phyloP scores from a whole-genome alignment of 2,329 filamentous ascomycete species.

The Beauveria scarabaeidicola region DNA sequence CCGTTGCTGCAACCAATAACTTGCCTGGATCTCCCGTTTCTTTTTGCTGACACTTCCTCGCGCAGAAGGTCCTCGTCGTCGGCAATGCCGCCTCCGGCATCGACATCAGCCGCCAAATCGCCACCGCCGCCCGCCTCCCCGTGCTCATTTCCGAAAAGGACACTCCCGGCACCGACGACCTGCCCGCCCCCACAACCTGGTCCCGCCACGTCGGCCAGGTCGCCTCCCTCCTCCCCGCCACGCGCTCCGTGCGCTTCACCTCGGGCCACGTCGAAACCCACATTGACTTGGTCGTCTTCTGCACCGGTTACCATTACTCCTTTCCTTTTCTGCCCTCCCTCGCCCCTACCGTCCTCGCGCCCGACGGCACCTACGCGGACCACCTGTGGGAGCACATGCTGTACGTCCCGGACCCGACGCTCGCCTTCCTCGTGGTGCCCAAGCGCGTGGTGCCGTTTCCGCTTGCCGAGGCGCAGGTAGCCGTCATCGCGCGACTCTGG shows the following conservation, averaged over 20 bases:
- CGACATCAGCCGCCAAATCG: slow-evolving; percentile 61
- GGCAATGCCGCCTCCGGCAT: slow-evolving; percentile 65
- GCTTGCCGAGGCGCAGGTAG: slow-evolving; percentile 58
- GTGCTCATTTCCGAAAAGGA: slow-evolving; percentile 47
- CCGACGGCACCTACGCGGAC: slow-evolving; percentile 53
- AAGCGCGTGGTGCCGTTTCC: slow-evolving; percentile 67
- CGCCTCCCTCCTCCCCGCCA: slow-evolving; percentile 33
- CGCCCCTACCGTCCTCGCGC: slow-evolving; percentile 42
- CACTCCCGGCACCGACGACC: slow-evolving; percentile 14
- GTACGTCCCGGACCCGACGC: slow-evolving; percentile 53
- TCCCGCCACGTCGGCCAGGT: slow-evolving; percentile 35
- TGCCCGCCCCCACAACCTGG: slow-evolving; percentile 20
- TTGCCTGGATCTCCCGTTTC: background rate
- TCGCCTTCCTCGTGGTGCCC: slow-evolving; percentile 57
- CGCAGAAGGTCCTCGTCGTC: slow-evolving; percentile 55
- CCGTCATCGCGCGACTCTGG: slow-evolving; percentile 58
- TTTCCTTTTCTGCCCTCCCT: slow-evolving; percentile 57
- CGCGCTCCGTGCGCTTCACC: slow-evolving; percentile 50
- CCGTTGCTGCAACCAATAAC: too few species aligned
- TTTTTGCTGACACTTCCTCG: background rate
- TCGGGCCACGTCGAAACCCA: slow-evolving; percentile 53
- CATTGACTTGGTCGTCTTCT: slow-evolving; percentile 70
- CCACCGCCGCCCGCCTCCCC: slow-evolving; percentile 40
- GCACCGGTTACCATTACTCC: slow-evolving; percentile 78
- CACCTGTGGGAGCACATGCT: slow-evolving; percentile 66